These are phyloP conservation scores for Protostelium mycophagum DNA, from an alignment of 78 protist species.

Conservation along the genomic window DNA sequence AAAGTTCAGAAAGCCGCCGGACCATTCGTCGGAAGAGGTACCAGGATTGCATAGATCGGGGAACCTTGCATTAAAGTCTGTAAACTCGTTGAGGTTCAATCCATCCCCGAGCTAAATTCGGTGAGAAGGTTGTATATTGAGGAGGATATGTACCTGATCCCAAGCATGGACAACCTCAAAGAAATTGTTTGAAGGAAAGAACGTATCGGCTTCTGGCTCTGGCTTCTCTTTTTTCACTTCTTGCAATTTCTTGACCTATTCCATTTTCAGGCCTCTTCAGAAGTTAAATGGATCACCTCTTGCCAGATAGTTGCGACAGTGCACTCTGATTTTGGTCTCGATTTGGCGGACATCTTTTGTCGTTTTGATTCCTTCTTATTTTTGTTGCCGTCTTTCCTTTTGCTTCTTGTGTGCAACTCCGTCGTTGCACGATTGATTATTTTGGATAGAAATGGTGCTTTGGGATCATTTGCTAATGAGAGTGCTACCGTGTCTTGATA, in stretches of 20 bases:
- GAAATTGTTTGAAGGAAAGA: neutral
- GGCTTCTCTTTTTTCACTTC: neutral
- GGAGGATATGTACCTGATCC: neutral
- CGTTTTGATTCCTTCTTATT: neutral
- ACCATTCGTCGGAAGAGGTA: neutral
- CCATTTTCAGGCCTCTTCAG: neutral
- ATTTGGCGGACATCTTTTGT: neutral
- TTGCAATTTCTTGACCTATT: neutral
- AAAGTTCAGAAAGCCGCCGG: neutral
- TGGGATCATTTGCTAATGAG: too few species aligned
- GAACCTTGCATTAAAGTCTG: neutral
- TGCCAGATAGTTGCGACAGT: neutral
- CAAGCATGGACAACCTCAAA: neutral
- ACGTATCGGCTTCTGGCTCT: neutral
- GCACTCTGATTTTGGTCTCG: neutral
- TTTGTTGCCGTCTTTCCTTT: neutral
- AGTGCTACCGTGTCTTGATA: too few species aligned
- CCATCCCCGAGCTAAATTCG: neutral
- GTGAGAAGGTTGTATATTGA: neutral
- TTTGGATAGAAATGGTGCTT: too few species aligned
- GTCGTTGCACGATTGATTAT: too few species aligned
- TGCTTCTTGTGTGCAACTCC: too few species aligned
- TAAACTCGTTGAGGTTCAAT: neutral
- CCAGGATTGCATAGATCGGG: neutral
- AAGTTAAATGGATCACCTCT: neutral